phyloP scores from a whole-genome alignment of 768 basidiomycete species.

The Steccherinum ochraceum region DNA sequence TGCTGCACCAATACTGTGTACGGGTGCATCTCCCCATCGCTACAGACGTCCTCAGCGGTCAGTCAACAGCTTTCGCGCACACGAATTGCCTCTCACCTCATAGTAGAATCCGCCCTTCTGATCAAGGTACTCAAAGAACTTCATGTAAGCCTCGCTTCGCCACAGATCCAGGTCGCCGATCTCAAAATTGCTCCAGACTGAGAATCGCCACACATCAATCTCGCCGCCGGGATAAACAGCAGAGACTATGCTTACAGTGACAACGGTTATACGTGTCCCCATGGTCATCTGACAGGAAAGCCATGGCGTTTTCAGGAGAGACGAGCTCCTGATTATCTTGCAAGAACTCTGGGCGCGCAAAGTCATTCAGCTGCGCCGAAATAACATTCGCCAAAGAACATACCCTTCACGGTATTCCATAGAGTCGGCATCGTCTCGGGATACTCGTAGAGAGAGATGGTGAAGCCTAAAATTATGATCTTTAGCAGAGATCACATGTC shows the following conservation, averaged over 20 bases:
- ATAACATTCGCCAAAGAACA: no score
- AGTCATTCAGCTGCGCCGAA: no score
- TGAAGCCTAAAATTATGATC: slow-evolving; percentile 46
- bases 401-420: slow-evolving; percentile 66
- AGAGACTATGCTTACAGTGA: slow-evolving; percentile 39
- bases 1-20: slow-evolving; percentile 80
- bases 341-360: slow-evolving; percentile 42
- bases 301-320: slow-evolving; percentile 43
- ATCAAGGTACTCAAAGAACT: slow-evolving; percentile 54
- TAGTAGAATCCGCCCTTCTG: slow-evolving; percentile 53
- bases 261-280: slow-evolving; percentile 55
- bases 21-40: slow-evolving; percentile 91
- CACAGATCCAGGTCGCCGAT: slow-evolving; percentile 55
- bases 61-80: background rate
- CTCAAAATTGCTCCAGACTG: slow-evolving; percentile 64
- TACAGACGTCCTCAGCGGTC: slow-evolving; percentile 21
- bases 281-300: slow-evolving; percentile 49
- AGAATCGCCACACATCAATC: background rate
- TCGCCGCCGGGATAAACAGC: no score
- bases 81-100: slow-evolving; percentile 37
- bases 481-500: background rate
- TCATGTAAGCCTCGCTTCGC: slow-evolving; percentile 48
- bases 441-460: slow-evolving; percentile 70
- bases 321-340: slow-evolving; percentile 40
- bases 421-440: slow-evolving; percentile 69